Conservation (phyloP, 202 grass and related monocot species). For the Carex arenaria region DNA sequence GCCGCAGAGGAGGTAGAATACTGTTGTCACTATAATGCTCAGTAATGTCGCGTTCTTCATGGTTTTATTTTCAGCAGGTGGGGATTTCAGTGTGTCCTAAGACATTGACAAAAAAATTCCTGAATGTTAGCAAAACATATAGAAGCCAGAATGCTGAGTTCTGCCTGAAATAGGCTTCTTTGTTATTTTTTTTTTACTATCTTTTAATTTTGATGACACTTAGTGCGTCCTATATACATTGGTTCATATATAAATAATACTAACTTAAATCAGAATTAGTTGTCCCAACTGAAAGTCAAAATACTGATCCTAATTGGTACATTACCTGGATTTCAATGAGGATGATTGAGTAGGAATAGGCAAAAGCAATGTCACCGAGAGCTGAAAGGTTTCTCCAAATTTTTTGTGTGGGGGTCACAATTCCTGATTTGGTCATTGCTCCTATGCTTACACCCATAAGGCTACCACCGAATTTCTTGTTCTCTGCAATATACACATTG, state of each 20-base stretch:
- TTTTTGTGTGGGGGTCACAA: constrained; percentile 35
- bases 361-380: constrained; percentile 58
- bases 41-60: constrained; percentile 42
- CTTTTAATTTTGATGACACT: neutral
- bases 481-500: constrained; percentile 27
- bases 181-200: neutral
- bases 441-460: constrained; percentile 42
- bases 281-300: neutral
- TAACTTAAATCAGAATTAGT: neutral
- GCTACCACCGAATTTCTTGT: constrained; percentile 22
- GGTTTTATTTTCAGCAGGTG: constrained; percentile 40
- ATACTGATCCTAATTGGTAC: neutral
- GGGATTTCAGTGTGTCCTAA: constrained; percentile 45
- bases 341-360: constrained; percentile 61
- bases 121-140: neutral
- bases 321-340: constrained; percentile 56
- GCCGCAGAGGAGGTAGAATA: constrained; percentile 50
- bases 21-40: constrained; percentile 40
- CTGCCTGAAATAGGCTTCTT: neutral
- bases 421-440: constrained; percentile 31
- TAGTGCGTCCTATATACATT: neutral
- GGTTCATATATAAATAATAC: neutral
- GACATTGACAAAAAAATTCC: neutral
- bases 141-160: neutral
- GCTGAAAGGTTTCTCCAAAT: constrained; percentile 46